These are phyloP conservation scores for Phytophthora hybrid DNA, from an alignment of 352 stramenopile genomes.

Conservation along the genomic window DNA sequence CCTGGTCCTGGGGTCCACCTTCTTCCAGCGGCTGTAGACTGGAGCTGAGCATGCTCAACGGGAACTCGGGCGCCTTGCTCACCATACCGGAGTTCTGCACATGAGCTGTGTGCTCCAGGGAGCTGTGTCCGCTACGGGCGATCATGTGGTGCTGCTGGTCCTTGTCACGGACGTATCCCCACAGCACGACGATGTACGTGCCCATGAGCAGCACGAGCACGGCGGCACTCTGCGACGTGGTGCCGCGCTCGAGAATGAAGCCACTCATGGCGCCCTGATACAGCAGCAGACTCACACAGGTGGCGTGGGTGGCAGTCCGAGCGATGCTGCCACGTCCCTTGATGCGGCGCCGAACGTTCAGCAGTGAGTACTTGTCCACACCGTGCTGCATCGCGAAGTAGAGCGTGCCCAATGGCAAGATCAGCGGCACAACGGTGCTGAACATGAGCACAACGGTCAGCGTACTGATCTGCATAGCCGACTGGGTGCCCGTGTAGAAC, in stretches of 20 bases:
- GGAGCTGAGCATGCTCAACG: slow-evolving; percentile 34
- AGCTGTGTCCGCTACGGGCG: slow-evolving; percentile 51
- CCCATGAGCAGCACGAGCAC: slow-evolving; percentile 84
- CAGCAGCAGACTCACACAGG: slow-evolving; percentile 81
- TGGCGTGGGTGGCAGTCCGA: slow-evolving; percentile 81
- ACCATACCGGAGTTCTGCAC: slow-evolving; percentile 15
- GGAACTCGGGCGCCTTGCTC: slow-evolving; percentile 27
- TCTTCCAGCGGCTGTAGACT: slow-evolving; percentile 33
- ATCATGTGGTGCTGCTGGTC: slow-evolving; percentile 68
- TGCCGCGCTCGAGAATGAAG: slow-evolving; percentile 85
- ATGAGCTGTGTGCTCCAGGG: slow-evolving; percentile 37
- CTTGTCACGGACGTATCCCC: slow-evolving; percentile 89
- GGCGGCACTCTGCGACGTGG: slow-evolving; percentile 72
- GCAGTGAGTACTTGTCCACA: slow-evolving; percentile 87
- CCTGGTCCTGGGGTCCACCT: slow-evolving; percentile 12
- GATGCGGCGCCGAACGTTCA: slow-evolving; percentile 84
- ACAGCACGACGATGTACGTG: slow-evolving; percentile 83
- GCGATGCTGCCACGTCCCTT: slow-evolving; percentile 86
- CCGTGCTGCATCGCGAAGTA: slow-evolving; percentile 89
- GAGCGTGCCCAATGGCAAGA: slow-evolving; percentile 79
- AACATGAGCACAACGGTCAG: slow-evolving; percentile 87
- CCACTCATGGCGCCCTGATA: slow-evolving; percentile 87
- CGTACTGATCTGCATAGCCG: slow-evolving; percentile 86
- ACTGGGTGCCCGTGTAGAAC: slow-evolving; percentile 89
- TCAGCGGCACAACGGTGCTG: slow-evolving; percentile 86